Percentiles rank a stretch among this genome's conserved stretches.
phyloP scores from a whole-genome alignment of 2,329 filamentous ascomycete genomes.

The Ascochyta viciae-villosae region DNA sequence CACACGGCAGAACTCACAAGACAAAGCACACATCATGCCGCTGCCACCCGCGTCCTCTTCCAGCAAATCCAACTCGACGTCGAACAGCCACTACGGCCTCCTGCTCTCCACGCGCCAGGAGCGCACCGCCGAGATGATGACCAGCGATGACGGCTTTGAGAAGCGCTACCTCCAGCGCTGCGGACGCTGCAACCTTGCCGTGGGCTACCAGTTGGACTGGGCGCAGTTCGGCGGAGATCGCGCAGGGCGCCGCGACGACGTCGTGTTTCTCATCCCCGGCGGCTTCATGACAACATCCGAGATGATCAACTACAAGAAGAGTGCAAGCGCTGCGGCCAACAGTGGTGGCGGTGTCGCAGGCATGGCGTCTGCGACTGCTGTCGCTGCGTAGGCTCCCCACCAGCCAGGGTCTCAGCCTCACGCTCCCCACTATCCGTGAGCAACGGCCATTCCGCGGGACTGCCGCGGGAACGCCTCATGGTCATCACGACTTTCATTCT shows the following conservation, averaged over 20 bases:
- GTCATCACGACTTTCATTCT: neutral
- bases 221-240: constrained; percentile 53
- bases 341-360: constrained; percentile 11
- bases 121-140: constrained; percentile 59
- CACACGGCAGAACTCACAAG: constrained; percentile 57
- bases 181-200: constrained; percentile 64
- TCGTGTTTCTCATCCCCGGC: constrained; percentile 68
- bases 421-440: constrained; percentile 3
- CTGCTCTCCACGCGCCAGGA: constrained; percentile 59
- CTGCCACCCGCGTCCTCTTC: constrained; percentile 49
- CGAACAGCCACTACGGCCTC: constrained; percentile 55
- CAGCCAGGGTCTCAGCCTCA: constrained; percentile 8
- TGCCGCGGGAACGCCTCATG: constrained; percentile 6
- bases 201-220: constrained; percentile 69
- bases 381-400: constrained; percentile 29
- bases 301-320: constrained; percentile 56
- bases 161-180: constrained; percentile 68
- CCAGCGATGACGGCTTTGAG: constrained; percentile 70
- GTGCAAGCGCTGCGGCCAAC: constrained; percentile 11
- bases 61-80: constrained; percentile 17
- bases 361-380: constrained; percentile 18
- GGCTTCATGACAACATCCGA: constrained; percentile 65
- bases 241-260: constrained; percentile 51
- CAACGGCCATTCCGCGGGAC: constrained; percentile 3
- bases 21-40: constrained; percentile 65